Base-by-base conservation (phyloP, 768 basidiomycete species). In the Cystobasidium tubakii region DNA sequence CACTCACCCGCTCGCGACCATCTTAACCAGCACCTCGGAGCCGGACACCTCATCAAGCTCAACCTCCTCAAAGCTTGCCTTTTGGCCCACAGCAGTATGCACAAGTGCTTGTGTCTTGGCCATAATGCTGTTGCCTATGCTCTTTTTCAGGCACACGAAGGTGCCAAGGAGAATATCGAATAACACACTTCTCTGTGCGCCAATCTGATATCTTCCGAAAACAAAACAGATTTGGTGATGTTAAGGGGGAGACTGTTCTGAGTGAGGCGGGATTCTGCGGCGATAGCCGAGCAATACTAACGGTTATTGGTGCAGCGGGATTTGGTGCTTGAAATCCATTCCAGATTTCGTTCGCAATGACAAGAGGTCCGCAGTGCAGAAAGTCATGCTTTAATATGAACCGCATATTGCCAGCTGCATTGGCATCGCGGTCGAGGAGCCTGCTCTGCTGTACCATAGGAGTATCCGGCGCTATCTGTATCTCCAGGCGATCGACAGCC, bases 1-100 rank as follows among this genome's bases (percentile, higher is more conserved):
- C 46, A 50, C 46, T 50, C n/a, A 50, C 46, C 46, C 46, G 21
- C 46, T 50, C 46, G 46, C 46, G n/a, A 50, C 46, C 46, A 50
- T 50, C n/a, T n/a, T 50, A 4, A 50, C 46, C 12, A 50, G 46
- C 46, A 50, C 46, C 46, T 50, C 46, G 46, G 15, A 3, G 10
- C 46, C 46, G 46, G 46, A 9, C 15, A 50, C 46, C 7, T 50
- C 46, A 3, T 50, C 46, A 6, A 50, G 46, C 46, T 50, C 46
- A n/a, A 50, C 21, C 46, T 50, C 46, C 21, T 50, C 21, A 4
- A 50, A 12, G 46, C 10, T 50, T 3, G 46, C 10, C n/a, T 50
- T 9, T n/a, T n/a, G 46, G 46, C 46, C 46, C 10, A 50, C 46
- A 50, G 46, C 46, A 50, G 46, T 15, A 21, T 50, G 46, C n/a